Percentiles rank a stretch among this genome's conserved stretches.
Conservation (phyloP, 805 yeast genomes). For the Schizosaccharomyces lindneri region DNA sequence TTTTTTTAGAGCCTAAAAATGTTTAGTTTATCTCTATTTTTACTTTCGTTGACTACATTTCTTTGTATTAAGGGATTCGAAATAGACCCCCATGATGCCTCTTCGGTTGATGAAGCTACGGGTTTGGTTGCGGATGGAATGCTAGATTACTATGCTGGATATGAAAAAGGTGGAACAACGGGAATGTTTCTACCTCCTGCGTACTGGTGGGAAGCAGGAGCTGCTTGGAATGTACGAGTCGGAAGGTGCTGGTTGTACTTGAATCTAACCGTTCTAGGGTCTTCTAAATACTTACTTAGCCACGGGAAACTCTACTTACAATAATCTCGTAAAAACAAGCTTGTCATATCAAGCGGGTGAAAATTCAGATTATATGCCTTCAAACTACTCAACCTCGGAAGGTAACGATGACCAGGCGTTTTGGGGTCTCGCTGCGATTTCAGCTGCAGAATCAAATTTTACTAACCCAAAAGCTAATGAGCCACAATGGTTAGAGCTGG, state of each 20-base stretch:
- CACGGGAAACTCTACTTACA: constrained; percentile 33
- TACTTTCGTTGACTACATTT: background rate
- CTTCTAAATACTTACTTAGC: background rate
- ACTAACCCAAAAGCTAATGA: constrained; percentile 34
- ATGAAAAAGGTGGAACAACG: constrained; percentile 41
- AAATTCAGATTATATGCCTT: constrained; percentile 45
- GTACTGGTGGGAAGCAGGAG: constrained; percentile 94
- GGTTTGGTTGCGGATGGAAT: constrained; percentile 32
- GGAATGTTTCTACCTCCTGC: constrained; percentile 80
- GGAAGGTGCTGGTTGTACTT: constrained; percentile 19
- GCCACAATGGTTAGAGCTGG: constrained; percentile 51
- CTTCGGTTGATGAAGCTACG: constrained; percentile 26
- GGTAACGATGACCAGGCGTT: constrained; percentile 89
- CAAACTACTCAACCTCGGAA: constrained; percentile 61
- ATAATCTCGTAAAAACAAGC: constrained; percentile 31
- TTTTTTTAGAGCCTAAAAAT: too few relatives aligned
- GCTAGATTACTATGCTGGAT: constrained; percentile 45
- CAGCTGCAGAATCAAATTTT: constrained; percentile 65
- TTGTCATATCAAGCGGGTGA: constrained; percentile 40
- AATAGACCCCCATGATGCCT: background rate
- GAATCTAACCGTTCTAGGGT: constrained; percentile 26
- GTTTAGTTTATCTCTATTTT: background rate
- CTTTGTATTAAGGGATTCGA: background rate
- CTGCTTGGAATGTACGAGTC: constrained; percentile 25
- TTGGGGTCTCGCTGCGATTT: constrained; percentile 74